Base-by-base conservation (phyloP, 2,329 filamentous ascomycete species). In the Talaromyces rugulosus region DNA sequence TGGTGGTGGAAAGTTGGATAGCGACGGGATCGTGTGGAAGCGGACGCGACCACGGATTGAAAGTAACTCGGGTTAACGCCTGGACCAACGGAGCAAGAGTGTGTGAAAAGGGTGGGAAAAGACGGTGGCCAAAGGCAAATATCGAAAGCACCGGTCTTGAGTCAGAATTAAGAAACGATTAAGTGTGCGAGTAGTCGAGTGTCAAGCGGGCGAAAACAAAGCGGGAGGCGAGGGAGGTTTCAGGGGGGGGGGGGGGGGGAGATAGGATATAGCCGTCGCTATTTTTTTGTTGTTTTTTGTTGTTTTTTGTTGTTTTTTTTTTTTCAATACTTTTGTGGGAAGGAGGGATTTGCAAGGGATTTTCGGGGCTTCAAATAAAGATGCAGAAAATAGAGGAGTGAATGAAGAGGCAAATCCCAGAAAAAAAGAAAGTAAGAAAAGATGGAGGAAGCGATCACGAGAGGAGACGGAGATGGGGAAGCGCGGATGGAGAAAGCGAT, bases 381-480 rank as follows among this genome's bases (percentile, higher is more conserved):
- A 59, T 59, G 56, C 56, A 62, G 58, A 60, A 60, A 64, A 67
- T 62, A 62, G 64, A 63, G 65, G 66, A 65, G 63, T 67, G 68
- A 73, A 73, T 63, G 67, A 70, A 70, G 66, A 69, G 70, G 68
- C 69, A 62, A 66, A 58, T 62, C 63, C 61, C 61, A 64, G 60
- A 59, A 59, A 64, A 63, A 60, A 63, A 63, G 65, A 67, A 63
- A 60, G 64, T 62, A 66, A 67, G 69, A 67, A 66, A 62, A 68
- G 71, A 72, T 66, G 65, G 69, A 70, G 67, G 66, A 65, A 60
- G 63, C 61, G 56, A 62, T 64, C 64, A 60, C 67, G 61, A 69
- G 61, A 66, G 63, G 64, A 66, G 68, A 64, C 62, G 64, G 63
- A 63, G 54, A 58, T 18, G 40, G 55, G 36, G 55, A 42, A 67